Percentiles rank a stretch among this genome's conserved stretches.
Evolutionary conservation across 2,329 filamentous ascomycete species (phyloP).

Genomic region (Diplodia sapinea): DNA sequence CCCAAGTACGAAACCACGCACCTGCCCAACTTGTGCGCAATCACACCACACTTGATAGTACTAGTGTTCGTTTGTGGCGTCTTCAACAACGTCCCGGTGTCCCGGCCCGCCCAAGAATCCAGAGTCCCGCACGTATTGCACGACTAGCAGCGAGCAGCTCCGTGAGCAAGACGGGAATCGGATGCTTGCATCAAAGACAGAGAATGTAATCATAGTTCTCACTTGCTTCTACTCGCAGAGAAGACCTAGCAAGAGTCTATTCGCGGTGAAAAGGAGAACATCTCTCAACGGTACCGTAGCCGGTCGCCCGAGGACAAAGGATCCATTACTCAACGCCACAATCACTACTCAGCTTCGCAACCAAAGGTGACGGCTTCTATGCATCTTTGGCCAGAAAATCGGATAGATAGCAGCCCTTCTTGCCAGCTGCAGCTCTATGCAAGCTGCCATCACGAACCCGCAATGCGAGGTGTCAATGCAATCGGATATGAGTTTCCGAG

Average conservation of each 20-base stretch:
- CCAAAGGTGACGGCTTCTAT: too few species aligned
- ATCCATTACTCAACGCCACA: neutral
- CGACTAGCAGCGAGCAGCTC: too few species aligned
- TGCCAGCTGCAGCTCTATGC: too few species aligned
- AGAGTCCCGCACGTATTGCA: neutral
- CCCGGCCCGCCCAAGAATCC: neutral
- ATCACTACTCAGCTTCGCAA: neutral
- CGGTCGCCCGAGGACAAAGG: neutral
- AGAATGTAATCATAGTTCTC: neutral
- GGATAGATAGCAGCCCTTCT: too few species aligned
- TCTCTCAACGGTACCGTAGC: neutral
- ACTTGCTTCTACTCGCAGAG: neutral
- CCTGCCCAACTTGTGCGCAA: neutral
- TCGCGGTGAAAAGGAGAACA: neutral
- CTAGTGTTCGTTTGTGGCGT: neutral
- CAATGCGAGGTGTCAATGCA: too few species aligned
- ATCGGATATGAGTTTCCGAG: too few species aligned
- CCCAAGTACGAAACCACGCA: neutral
- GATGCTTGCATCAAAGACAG: neutral
- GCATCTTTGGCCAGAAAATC: too few species aligned
- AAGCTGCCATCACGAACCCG: too few species aligned
- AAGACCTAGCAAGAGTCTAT: neutral
- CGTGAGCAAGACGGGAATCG: neutral
- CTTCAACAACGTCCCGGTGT: too few species aligned
- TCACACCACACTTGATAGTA: neutral